A percentile compares a stretch with the other conserved stretches of the same genome.
These are phyloP conservation scores for Daldinia sp. DNA, from an alignment of 2,329 filamentous ascomycete genomes.

Conservation along the genomic window DNA sequence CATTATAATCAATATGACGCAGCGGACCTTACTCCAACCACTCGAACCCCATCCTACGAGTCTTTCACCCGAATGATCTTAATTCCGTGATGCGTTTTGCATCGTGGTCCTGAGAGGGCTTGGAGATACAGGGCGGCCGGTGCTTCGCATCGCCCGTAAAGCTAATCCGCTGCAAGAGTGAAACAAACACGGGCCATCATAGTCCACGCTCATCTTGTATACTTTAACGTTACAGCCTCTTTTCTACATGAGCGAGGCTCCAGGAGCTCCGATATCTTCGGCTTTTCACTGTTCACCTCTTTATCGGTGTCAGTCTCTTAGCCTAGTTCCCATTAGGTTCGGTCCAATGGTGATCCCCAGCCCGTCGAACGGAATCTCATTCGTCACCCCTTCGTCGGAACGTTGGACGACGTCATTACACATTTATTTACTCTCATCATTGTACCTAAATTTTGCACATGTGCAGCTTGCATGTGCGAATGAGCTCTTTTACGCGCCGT, in stretches of 20 bases:
- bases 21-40: conserved; percentile 49
- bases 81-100: conserved; percentile 52
- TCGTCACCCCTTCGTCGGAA: conserved; percentile 28
- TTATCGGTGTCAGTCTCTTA: neutral
- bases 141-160: conserved; percentile 42
- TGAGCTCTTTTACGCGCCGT: conserved; percentile 15
- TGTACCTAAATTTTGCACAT: conserved; percentile 19
- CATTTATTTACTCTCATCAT: conserved; percentile 15
- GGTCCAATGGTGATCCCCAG: conserved; percentile 29
- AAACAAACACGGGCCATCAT: conserved; percentile 61
- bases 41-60: conserved; percentile 49
- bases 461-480: conserved; percentile 31
- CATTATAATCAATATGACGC: conserved; percentile 23
- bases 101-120: conserved; percentile 51
- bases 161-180: conserved; percentile 57
- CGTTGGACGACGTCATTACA: conserved; percentile 46
- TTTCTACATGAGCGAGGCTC: conserved; percentile 64
- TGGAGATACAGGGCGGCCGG: conserved; percentile 43
- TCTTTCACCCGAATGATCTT: conserved; percentile 51
- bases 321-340: conserved; percentile 25
- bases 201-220: conserved; percentile 61
- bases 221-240: conserved; percentile 35
- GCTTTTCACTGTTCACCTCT: neutral
- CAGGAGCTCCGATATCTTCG: conserved; percentile 61
- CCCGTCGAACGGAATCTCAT: conserved; percentile 25